Evolutionary conservation across 2,329 filamentous ascomycete species (phyloP).

Genomic region (Diplodia scrobiculata): DNA sequence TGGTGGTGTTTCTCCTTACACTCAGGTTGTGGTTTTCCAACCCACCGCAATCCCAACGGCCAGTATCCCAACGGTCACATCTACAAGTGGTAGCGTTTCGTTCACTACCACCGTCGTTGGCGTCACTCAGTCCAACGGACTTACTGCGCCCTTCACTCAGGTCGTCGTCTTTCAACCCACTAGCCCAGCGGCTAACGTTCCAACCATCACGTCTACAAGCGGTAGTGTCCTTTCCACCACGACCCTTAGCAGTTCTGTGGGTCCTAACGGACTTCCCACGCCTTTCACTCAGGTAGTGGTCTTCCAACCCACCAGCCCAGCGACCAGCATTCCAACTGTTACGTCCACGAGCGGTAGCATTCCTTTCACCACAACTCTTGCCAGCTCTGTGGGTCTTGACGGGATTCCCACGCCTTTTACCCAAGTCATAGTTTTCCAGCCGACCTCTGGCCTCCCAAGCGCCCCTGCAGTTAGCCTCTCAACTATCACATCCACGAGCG

Average conservation of each 20-base stretch:
- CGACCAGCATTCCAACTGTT: neutral
- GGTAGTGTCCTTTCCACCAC: neutral
- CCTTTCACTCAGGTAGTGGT: neutral
- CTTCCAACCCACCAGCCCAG: neutral
- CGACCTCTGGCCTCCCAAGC: neutral
- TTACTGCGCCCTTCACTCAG: neutral
- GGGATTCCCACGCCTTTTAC: neutral
- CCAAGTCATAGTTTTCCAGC: neutral
- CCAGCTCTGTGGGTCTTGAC: neutral
- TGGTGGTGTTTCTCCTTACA: too few relatives aligned
- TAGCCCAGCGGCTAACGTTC: neutral
- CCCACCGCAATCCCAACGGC: neutral
- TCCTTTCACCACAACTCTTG: neutral
- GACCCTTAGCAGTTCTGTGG: neutral
- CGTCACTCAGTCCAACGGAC: too few relatives aligned
- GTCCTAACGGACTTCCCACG: neutral
- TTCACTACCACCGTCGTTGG: neutral
- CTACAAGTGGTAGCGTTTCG: neutral
- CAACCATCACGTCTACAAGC: neutral
- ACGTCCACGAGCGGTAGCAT: neutral
- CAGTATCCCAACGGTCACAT: neutral
- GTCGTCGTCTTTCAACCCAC: neutral
- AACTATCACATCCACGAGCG: neutral
- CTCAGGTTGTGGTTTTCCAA: neutral
- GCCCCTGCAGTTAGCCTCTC: neutral